A percentile compares a stretch with the other conserved stretches of the same genome.
Conservation (phyloP, 352 stramenopile species). For the Phytopythium cucurbitacearum region DNA sequence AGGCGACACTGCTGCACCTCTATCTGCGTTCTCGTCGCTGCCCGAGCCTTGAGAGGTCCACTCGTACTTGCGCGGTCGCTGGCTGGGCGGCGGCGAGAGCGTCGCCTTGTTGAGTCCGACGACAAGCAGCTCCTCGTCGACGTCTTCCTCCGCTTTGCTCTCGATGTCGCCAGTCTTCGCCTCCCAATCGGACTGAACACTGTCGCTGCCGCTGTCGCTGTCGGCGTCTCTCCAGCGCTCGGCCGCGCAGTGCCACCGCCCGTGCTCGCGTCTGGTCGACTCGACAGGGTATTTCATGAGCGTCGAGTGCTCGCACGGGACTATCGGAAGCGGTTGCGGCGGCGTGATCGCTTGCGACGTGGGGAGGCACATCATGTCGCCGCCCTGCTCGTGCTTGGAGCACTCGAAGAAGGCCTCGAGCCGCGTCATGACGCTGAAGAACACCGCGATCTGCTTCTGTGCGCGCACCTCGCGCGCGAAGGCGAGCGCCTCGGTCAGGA, state of each 20-base stretch:
- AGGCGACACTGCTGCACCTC: slow-evolving; percentile 33
- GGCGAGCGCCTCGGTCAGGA: slow-evolving; percentile 51
- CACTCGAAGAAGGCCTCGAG: slow-evolving; percentile 67
- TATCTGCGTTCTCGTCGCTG: slow-evolving; percentile 27
- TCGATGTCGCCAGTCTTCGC: not conserved
- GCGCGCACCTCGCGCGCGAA: slow-evolving; percentile 50
- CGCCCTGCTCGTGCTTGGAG: slow-evolving; percentile 19
- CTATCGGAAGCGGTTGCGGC: no score
- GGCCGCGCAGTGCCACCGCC: slow-evolving; percentile 6
- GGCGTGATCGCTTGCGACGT: no score
- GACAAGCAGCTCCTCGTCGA: slow-evolving; percentile 10
- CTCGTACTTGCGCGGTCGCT: not conserved
- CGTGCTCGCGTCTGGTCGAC: not conserved
- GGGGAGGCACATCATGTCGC: slow-evolving; percentile 4
- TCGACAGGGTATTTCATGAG: slow-evolving; percentile 2
- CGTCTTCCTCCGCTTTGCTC: slow-evolving; percentile 5
- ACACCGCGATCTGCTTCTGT: slow-evolving; percentile 60
- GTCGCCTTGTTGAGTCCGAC: not conserved
- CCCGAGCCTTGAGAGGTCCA: slow-evolving; percentile 14
- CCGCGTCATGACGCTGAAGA: slow-evolving; percentile 68
- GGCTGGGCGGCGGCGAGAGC: not conserved
- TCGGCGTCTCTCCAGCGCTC: slow-evolving; percentile 1
- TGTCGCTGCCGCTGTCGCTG: slow-evolving; percentile 1
- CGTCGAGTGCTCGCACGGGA: not conserved
- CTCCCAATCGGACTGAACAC: not conserved